phyloP scores from a whole-genome alignment of 202 grass and related monocot species.

The Musa balbisiana region DNA sequence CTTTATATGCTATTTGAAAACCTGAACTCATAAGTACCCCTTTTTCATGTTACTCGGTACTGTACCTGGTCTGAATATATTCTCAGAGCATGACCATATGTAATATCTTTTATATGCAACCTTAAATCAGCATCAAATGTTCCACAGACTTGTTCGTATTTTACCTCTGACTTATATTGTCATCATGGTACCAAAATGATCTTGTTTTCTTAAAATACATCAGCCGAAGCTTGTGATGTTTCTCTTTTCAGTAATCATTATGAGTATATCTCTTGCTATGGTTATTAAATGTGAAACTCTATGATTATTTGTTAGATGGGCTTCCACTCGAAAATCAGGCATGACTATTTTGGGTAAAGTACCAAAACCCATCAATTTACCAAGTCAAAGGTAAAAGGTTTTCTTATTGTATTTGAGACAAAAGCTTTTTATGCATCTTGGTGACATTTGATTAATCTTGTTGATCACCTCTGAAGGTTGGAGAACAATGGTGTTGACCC shows the following conservation, averaged over 20 bases:
- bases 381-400: slow-evolving; percentile 71
- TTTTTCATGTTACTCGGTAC: too few species aligned
- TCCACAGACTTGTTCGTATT: slow-evolving; percentile 20
- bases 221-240: background rate
- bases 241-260: background rate
- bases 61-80: too few species aligned
- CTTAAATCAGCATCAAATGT: too few species aligned
- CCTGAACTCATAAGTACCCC: too few species aligned
- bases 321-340: slow-evolving; percentile 79
- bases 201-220: background rate
- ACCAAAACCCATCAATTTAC: slow-evolving; percentile 95
- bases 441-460: slow-evolving; percentile 8
- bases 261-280: background rate
- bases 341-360: slow-evolving; percentile 98
- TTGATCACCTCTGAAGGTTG: slow-evolving; percentile 55
- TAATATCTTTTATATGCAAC: too few species aligned
- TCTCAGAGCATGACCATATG: too few species aligned
- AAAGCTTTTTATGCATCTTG: background rate
- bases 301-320: slow-evolving; percentile 47
- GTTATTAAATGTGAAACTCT: background rate
- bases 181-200: background rate
- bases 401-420: background rate
- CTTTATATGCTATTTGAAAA: too few species aligned
- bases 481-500: slow-evolving; percentile 94
- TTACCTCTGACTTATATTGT: background rate